Evolutionary conservation across 257 asterid genomes (phyloP).

Genomic region (Solanum sitiens): DNA sequence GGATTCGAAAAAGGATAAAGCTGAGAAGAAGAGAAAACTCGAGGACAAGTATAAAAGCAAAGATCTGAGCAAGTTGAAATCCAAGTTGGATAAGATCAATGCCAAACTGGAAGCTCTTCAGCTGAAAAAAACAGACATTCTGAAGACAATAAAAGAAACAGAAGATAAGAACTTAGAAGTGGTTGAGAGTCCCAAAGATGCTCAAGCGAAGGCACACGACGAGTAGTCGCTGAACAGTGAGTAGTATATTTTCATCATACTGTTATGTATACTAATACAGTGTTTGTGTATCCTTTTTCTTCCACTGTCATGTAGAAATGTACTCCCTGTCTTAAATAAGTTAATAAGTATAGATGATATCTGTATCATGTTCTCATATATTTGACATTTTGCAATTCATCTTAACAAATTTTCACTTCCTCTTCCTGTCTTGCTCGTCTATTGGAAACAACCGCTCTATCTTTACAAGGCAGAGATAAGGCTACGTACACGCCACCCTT

Average conservation of each 20-base stretch:
- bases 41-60: conserved; percentile 27
- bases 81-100: conserved; percentile 42
- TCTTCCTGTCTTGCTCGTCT: neutral
- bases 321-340: neutral
- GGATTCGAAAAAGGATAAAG: conserved; percentile 33
- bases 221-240: neutral
- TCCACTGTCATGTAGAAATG: neutral
- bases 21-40: conserved; percentile 39
- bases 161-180: conserved; percentile 23
- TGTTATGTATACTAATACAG: neutral
- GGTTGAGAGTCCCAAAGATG: conserved; percentile 15
- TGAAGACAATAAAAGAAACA: conserved; percentile 41
- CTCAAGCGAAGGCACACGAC: conserved; percentile 8
- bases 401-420: neutral
- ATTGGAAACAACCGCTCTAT: neutral
- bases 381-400: neutral
- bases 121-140: conserved; percentile 36
- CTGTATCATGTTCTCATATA: neutral
- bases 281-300: neutral
- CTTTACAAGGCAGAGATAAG: neutral
- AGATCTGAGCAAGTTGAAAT: conserved; percentile 38
- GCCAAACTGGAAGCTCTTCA: conserved; percentile 34
- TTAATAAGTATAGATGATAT: neutral
- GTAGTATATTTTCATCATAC: neutral
- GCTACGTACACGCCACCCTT: too few species aligned